Evolutionary conservation across 192 early-diverging fungal species (phyloP).

Genomic region (Allomyces arbusculus): DNA sequence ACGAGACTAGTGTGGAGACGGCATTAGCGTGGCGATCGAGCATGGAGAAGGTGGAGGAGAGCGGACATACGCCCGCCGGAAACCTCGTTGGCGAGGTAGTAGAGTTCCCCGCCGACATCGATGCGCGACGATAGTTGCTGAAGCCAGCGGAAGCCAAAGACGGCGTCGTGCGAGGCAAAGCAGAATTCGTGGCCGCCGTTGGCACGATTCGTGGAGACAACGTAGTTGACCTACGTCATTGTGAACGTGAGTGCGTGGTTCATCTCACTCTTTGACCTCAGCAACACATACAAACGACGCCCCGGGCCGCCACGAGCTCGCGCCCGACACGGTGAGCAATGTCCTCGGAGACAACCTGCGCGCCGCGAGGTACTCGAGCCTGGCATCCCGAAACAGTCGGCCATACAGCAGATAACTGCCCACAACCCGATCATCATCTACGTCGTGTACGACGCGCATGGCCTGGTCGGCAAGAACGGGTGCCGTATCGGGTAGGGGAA

Average conservation of each 20-base stretch:
- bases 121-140: conserved; percentile 44
- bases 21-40: conserved; percentile 7
- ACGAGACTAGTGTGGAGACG: conserved; percentile 17
- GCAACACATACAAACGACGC: neutral
- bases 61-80: conserved; percentile 62
- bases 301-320: neutral
- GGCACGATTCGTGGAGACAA: neutral
- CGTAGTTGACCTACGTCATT: neutral
- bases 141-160: conserved; percentile 62
- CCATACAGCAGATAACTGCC: neutral
- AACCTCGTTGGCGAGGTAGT: conserved; percentile 53
- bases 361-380: neutral
- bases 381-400: neutral
- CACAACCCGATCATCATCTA: neutral
- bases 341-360: neutral
- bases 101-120: conserved; percentile 43
- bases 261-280: no score
- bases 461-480: neutral
- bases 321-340: neutral
- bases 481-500: neutral
- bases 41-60: neutral
- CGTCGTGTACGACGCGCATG: neutral
- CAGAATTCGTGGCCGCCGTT: conserved; percentile 25
- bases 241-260: no score
- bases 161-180: conserved; percentile 50